phyloP scores from a whole-genome alignment of 306 rosid species.

The Malus asiatica region DNA sequence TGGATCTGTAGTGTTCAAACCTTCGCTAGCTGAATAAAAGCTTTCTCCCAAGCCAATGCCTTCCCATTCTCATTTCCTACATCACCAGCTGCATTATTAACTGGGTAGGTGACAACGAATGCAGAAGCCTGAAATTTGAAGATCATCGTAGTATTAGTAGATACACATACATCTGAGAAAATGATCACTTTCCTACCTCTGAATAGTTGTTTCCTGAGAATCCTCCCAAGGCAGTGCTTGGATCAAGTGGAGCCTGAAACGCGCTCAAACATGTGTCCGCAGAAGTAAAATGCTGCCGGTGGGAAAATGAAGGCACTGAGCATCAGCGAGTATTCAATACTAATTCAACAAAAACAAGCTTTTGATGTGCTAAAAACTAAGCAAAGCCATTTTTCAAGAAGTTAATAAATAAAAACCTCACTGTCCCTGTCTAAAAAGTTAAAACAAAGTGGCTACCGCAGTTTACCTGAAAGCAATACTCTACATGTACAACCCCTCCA shows the following conservation, averaged over 20 bases:
- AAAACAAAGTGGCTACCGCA: slow-evolving; percentile 3
- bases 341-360: background rate
- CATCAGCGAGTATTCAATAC: slow-evolving; percentile 12
- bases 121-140: slow-evolving; percentile 76
- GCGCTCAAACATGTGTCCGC: slow-evolving; percentile 95
- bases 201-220: slow-evolving; percentile 80
- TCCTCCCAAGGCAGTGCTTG: slow-evolving; percentile 89
- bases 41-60: slow-evolving; percentile 86
- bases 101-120: slow-evolving; percentile 83
- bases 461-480: slow-evolving; percentile 94
- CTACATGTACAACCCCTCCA: slow-evolving; percentile 90
- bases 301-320: slow-evolving; percentile 15
- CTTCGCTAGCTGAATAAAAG: slow-evolving; percentile 77
- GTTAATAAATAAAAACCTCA: background rate
- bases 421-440: background rate
- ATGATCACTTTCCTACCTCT: slow-evolving; percentile 49
- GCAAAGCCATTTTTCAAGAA: background rate
- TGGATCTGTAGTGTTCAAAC: slow-evolving; percentile 34
- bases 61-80: slow-evolving; percentile 75
- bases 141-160: slow-evolving; percentile 19
- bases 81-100: slow-evolving; percentile 66
- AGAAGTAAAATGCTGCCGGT: slow-evolving; percentile 72
- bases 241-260: slow-evolving; percentile 94
- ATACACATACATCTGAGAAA: slow-evolving; percentile 12
- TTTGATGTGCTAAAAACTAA: background rate